Conservation (phyloP, 1,284 basidiomycete genomes). For the Retiboletus flavoniger region DNA sequence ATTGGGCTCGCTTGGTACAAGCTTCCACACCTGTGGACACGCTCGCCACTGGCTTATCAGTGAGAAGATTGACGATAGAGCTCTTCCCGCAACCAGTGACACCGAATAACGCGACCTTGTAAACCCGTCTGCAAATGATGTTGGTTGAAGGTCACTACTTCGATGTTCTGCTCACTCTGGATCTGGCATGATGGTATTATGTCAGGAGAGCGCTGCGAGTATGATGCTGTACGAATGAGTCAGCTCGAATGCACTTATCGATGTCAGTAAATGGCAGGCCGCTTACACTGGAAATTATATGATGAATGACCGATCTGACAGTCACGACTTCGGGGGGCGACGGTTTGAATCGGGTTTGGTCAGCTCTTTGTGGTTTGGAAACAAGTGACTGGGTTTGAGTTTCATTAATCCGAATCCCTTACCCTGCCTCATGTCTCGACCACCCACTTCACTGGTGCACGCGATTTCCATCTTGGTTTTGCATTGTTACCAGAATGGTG, state of each 20-base stretch:
- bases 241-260: neutral
- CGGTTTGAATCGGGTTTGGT: neutral
- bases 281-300: slow-evolving; percentile 8
- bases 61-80: slow-evolving; percentile 31
- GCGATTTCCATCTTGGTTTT: slow-evolving; percentile 19
- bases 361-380: neutral
- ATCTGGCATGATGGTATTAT: slow-evolving; percentile 6
- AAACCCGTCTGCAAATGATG: slow-evolving; percentile 20
- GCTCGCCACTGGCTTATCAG: slow-evolving; percentile 17
- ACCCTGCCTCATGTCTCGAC: slow-evolving; percentile 21
- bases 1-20: slow-evolving; percentile 30
- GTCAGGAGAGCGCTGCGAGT: neutral
- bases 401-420: slow-evolving; percentile 4
- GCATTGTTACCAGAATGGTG: neutral
- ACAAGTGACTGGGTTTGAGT: neutral
- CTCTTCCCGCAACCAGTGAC: slow-evolving; percentile 31
- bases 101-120: slow-evolving; percentile 29
- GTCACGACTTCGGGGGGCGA: neutral
- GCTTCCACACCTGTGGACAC: slow-evolving; percentile 26
- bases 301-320: neutral
- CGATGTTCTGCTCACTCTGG: slow-evolving; percentile 18
- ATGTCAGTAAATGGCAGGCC: neutral
- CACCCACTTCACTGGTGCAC: slow-evolving; percentile 1
- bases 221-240: slow-evolving; percentile 2
- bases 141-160: slow-evolving; percentile 6